Base-by-base conservation (phyloP, 495 filamentous ascomycete species). In the Xanthoparmelia taractica region DNA sequence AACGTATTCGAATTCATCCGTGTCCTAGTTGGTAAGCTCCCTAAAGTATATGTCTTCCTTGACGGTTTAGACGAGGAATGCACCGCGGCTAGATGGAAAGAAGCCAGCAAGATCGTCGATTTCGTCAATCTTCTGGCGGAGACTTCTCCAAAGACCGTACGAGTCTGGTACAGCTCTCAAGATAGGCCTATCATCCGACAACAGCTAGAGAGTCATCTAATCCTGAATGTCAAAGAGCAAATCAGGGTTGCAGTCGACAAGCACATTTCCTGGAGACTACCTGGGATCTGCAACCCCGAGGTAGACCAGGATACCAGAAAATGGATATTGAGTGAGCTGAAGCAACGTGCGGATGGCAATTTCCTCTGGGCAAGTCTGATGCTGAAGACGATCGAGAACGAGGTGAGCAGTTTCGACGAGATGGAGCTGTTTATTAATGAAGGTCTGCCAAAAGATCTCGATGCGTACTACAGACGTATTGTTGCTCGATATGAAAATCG, bases 311-410 rank as follows among this genome's bases (percentile, higher is more conserved):
- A 59, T n/a, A 59, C 58, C 25, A 23, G 58, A 6, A 45, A 17
- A 18, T 59, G 58, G 58, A 59, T 59, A 45, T n/a, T 59, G 33
- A 36, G 29, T 5, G 50, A 60, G 36, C 29, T 60, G n/a, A 45
- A 48, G 31, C 36, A 40, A 34, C 40, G 47, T 23, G 61, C 65
- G 15, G 41, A 40, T 55, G 65, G 65, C 15, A 65, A 64, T 36
- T 67, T 67, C 15, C 61, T 67, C n/a, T 67, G 65, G 65, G 65
- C 65, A 33, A 48, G 29, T 23, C 65, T 67, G 8, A 67, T 67
- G 65, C 25, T 67, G 25, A 58, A 60, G 40, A 45, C 57, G 5
- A 60, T 65, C 36, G 54, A 56, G 23, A 37, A 59, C 17, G 65
- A 57, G 25, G 56, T 58, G 33, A 54, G 50, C 29, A 65, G 54